Conservation (phyloP, 129 eudicot species). For the Smallanthus sonchifolius region DNA sequence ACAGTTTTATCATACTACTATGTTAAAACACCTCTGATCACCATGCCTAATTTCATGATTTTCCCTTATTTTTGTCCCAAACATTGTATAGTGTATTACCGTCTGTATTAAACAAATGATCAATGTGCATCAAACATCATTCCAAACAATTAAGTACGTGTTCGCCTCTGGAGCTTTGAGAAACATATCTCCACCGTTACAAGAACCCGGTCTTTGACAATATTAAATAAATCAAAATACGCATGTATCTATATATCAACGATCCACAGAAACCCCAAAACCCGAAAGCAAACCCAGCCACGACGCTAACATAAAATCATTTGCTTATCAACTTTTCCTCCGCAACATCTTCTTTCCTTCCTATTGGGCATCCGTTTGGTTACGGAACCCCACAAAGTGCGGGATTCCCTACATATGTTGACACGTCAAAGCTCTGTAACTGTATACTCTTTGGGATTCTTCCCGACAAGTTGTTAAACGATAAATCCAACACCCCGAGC, state of each 20-base stretch:
- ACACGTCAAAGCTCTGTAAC: constrained; percentile 31
- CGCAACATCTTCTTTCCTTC: not conserved
- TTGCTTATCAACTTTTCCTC: not conserved
- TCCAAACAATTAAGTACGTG: not conserved
- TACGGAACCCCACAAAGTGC: constrained; percentile 43
- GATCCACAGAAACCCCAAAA: constrained; percentile 27
- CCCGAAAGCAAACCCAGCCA: constrained; percentile 31
- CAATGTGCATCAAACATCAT: not conserved
- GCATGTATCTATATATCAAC: constrained; percentile 18
- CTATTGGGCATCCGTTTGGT: constrained; percentile 18
- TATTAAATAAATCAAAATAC: constrained; percentile 2
- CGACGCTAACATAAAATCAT: constrained; percentile 22
- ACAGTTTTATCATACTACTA: too few species aligned
- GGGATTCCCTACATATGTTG: constrained; percentile 28
- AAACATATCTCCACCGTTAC: not conserved
- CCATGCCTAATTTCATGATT: too few species aligned
- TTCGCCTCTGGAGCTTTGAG: constrained; percentile 2
- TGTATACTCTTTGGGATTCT: constrained; percentile 43
- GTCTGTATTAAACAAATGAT: not conserved
- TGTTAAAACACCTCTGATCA: too few species aligned
- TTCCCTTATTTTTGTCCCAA: too few species aligned
- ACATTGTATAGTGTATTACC: too few species aligned
- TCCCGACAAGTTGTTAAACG: constrained; percentile 49
- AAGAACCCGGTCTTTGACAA: not conserved
- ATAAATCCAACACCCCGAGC: constrained; percentile 37